A percentile compares a stretch with the other conserved stretches of the same genome.
Evolutionary conservation across 2,329 filamentous ascomycete genomes (phyloP).

Genomic region (Monilinia polystroma): DNA sequence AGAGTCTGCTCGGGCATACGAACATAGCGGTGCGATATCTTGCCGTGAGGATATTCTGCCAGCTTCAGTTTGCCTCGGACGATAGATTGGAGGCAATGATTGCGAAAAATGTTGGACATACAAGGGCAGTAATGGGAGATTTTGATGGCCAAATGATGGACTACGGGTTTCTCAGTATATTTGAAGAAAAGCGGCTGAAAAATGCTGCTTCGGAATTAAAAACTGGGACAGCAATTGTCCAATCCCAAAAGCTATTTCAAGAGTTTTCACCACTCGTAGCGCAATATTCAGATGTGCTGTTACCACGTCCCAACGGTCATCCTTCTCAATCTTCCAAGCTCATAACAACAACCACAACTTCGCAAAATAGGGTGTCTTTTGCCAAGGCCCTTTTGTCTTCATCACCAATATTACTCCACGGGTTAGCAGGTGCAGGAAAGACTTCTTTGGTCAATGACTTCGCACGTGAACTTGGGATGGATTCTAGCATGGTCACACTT

Average conservation of each 20-base stretch:
- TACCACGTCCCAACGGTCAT: constrained; percentile 60
- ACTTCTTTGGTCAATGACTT: constrained; percentile 81
- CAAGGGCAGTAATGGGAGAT: constrained; percentile 61
- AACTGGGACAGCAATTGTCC: neutral
- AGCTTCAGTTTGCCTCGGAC: constrained; percentile 78
- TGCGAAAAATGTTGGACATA: constrained; percentile 58
- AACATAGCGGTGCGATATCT: constrained; percentile 70
- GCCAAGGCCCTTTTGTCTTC: constrained; percentile 64
- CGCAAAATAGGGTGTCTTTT: constrained; percentile 67
- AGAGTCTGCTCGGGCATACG: constrained; percentile 63
- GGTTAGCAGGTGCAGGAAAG: constrained; percentile 85
- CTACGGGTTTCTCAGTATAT: constrained; percentile 68
- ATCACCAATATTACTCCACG: constrained; percentile 77
- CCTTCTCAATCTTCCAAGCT: constrained; percentile 52
- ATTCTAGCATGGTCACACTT: constrained; percentile 82
- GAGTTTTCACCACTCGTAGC: constrained; percentile 60
- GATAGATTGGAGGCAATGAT: constrained; percentile 72
- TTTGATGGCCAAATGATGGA: constrained; percentile 78
- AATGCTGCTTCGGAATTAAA: constrained; percentile 24
- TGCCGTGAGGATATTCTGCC: constrained; percentile 76
- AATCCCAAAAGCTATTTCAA: constrained; percentile 29
- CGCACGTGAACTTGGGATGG: constrained; percentile 75
- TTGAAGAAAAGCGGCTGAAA: constrained; percentile 49
- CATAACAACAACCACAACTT: constrained; percentile 71
- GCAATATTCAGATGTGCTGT: constrained; percentile 63